Conservation (phyloP, 2,329 filamentous ascomycete species). For the Lachnellula willkommii region DNA sequence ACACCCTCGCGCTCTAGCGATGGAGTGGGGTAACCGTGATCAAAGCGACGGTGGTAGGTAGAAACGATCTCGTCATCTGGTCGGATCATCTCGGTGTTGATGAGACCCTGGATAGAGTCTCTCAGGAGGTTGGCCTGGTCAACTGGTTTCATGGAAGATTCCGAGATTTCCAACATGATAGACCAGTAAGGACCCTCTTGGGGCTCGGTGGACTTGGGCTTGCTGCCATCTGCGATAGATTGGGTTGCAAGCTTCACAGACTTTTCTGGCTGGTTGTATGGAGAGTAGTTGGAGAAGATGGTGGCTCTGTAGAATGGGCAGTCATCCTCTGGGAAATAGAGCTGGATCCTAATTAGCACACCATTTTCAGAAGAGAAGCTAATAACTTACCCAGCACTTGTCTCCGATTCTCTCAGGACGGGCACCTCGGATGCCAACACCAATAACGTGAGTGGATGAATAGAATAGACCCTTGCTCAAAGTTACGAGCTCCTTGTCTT, state of each 20-base stretch:
- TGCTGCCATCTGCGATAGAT: constrained; percentile 79
- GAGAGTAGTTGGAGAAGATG: constrained; percentile 99
- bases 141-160: constrained; percentile 92
- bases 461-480: constrained; percentile 92
- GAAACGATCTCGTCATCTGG: constrained; percentile 91
- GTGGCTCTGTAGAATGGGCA: constrained; percentile 99
- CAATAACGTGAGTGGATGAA: constrained; percentile 95
- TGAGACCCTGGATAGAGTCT: constrained; percentile 90
- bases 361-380: neutral
- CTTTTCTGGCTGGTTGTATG: constrained; percentile 87
- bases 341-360: constrained; percentile 40
- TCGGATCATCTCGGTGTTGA: constrained; percentile 97
- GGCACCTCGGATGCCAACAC: constrained; percentile 85
- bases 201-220: constrained; percentile 64
- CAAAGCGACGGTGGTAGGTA: constrained; percentile 95
- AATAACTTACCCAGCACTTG: constrained; percentile 82
- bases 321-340: constrained; percentile 99
- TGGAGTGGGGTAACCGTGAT: constrained; percentile 97
- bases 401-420: constrained; percentile 95
- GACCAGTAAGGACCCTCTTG: constrained; percentile 97
- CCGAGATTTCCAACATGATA: constrained; percentile 97
- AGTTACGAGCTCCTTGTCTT: constrained; percentile 73
- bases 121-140: constrained; percentile 76
- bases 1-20: constrained; percentile 92
- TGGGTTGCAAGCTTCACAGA: constrained; percentile 81